phyloP scores from a whole-genome alignment of 2,329 filamentous ascomycete species.

The Talaromyces sp. region DNA sequence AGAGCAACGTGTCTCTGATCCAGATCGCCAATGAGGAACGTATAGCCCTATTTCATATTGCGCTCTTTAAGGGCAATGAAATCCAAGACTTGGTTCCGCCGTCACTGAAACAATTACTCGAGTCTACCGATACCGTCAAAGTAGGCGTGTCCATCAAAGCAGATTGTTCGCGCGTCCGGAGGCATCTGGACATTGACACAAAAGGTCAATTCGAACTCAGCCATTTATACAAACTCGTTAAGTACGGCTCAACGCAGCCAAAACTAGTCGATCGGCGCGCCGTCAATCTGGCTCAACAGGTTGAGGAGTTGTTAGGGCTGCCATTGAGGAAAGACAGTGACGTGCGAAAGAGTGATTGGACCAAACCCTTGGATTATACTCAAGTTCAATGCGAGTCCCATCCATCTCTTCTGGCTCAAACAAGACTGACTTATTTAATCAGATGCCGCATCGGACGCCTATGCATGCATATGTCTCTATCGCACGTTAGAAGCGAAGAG shows the following conservation, averaged over 20 bases:
- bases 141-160: slow-evolving; percentile 71
- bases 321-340: slow-evolving; percentile 70
- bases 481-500: slow-evolving; percentile 68
- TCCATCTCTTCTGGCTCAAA: neutral
- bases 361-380: slow-evolving; percentile 54
- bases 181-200: slow-evolving; percentile 62
- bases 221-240: slow-evolving; percentile 75
- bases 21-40: slow-evolving; percentile 75
- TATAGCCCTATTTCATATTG: slow-evolving; percentile 78
- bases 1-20: slow-evolving; percentile 73
- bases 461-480: slow-evolving; percentile 72
- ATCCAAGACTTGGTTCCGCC: slow-evolving; percentile 62
- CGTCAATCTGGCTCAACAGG: slow-evolving; percentile 66
- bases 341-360: slow-evolving; percentile 76
- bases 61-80: slow-evolving; percentile 53
- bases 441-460: slow-evolving; percentile 81
- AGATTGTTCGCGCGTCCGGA: slow-evolving; percentile 66
- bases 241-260: slow-evolving; percentile 56
- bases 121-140: slow-evolving; percentile 67
- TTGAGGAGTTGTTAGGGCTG: slow-evolving; percentile 66
- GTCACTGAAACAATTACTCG: slow-evolving; percentile 67
- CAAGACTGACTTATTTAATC: neutral
- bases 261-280: slow-evolving; percentile 62
- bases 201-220: slow-evolving; percentile 75
- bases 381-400: slow-evolving; percentile 64